A percentile compares a stretch with the other conserved stretches of the same genome.
These are phyloP conservation scores for Besnoitia besnoiti DNA, from an alignment of 169 alveolate species.

Conservation along the genomic window DNA sequence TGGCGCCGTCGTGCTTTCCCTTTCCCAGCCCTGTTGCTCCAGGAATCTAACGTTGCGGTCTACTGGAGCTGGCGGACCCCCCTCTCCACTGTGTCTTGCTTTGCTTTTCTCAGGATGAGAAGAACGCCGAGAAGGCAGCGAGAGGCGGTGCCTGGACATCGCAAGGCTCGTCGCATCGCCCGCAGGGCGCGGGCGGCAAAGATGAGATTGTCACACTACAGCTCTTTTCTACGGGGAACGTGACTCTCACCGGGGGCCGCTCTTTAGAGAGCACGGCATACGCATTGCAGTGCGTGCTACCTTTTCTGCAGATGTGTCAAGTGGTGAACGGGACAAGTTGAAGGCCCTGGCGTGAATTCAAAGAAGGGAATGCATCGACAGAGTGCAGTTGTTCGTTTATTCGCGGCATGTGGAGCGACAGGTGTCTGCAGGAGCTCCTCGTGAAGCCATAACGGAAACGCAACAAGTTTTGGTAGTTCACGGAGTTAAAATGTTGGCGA, in stretches of 20 bases:
- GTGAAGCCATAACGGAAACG: too few species aligned
- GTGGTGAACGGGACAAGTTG: constrained; percentile 3
- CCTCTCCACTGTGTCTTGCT: background rate
- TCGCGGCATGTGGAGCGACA: too few species aligned
- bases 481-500: too few species aligned
- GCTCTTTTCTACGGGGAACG: constrained; percentile 42
- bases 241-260: constrained; percentile 44
- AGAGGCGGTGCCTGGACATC: constrained; percentile 17
- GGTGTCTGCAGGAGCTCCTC: too few species aligned
- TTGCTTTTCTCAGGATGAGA: constrained; percentile 8
- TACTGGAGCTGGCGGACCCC: too few species aligned
- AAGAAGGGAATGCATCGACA: too few species aligned
- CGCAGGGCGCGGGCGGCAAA: background rate
- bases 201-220: constrained; percentile 46
- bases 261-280: constrained; percentile 35
- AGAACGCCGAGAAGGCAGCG: background rate
- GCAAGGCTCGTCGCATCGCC: background rate
- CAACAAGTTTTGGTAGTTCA: too few species aligned
- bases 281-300: constrained; percentile 38
- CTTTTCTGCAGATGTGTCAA: constrained; percentile 44
- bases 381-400: too few species aligned
- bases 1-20: too few species aligned
- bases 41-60: too few species aligned
- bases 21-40: too few species aligned
- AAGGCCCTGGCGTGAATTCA: too few species aligned